phyloP scores from a whole-genome alignment of 345 rosid species.

The Boechera retrofracta region DNA sequence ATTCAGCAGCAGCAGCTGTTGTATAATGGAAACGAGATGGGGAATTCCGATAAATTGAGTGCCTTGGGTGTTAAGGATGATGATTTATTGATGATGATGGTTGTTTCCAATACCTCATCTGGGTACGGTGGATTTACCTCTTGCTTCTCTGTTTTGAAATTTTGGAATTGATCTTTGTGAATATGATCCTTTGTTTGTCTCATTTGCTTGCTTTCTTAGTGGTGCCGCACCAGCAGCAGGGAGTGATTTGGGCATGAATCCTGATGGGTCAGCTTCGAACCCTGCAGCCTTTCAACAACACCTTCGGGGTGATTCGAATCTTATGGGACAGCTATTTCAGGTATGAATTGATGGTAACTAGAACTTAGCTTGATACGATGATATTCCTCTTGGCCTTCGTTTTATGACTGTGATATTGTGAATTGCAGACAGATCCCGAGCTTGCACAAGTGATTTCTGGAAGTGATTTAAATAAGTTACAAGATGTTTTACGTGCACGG shows the following conservation, averaged over 20 bases:
- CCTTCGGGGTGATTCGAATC: constrained; percentile 70
- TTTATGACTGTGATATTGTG: constrained; percentile 29
- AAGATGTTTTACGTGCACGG: constrained; percentile 70
- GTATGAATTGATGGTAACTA: constrained; percentile 42
- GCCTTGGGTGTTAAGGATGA: constrained; percentile 87
- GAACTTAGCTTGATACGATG: constrained; percentile 2
- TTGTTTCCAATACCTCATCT: constrained; percentile 59
- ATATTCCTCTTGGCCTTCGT: neutral
- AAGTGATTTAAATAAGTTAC: constrained; percentile 81
- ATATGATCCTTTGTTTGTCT: constrained; percentile 1
- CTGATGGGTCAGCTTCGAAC: constrained; percentile 91
- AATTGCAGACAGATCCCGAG: constrained; percentile 78
- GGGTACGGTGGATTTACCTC: constrained; percentile 47
- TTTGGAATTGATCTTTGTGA: constrained; percentile 2
- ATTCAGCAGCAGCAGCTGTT: constrained; percentile 91
- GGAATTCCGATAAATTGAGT: constrained; percentile 77
- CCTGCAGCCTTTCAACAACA: constrained; percentile 93
- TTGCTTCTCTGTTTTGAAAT: neutral
- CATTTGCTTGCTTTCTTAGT: constrained; percentile 29
- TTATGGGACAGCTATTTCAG: constrained; percentile 86
- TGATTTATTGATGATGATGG: constrained; percentile 98
- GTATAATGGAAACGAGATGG: constrained; percentile 81
- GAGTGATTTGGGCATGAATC: constrained; percentile 64
- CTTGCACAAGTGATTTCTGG: constrained; percentile 87
- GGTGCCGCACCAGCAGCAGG: constrained; percentile 38